Evolutionary conservation across 208 protist genomes (phyloP).

Genomic region (Trypanosoma cruzi): DNA sequence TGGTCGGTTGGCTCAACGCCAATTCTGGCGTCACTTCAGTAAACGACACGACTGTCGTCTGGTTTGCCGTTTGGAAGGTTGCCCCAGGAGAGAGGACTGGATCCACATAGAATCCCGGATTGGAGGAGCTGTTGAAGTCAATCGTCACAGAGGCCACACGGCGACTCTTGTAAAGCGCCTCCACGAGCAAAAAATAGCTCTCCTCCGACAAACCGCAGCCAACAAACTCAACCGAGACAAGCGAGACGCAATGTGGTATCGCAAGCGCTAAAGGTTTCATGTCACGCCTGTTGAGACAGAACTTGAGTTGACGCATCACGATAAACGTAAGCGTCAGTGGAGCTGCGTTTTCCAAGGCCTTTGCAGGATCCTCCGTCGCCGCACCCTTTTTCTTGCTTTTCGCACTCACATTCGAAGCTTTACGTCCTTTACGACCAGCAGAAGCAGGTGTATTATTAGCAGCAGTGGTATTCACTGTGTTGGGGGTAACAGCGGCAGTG

Average conservation of each 20-base stretch:
- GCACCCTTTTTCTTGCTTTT: constrained; percentile 12
- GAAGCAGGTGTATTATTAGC: background rate
- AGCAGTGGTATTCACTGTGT: background rate
- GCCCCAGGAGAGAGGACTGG: constrained; percentile 20
- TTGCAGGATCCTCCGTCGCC: background rate
- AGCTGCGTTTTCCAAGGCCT: background rate
- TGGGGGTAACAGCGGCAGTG: background rate
- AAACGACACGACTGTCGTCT: background rate
- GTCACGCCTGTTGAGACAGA: constrained; percentile 89
- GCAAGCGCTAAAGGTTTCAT: constrained; percentile 78
- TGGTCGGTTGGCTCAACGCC: background rate
- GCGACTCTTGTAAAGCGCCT: constrained; percentile 78
- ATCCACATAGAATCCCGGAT: constrained; percentile 50
- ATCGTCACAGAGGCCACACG: constrained; percentile 59
- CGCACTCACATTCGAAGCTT: background rate
- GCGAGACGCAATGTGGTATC: constrained; percentile 81
- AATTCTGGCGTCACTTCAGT: background rate
- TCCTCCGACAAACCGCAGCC: constrained; percentile 80
- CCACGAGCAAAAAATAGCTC: constrained; percentile 83
- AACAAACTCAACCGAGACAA: constrained; percentile 76
- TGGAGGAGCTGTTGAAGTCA: constrained; percentile 77
- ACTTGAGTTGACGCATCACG: constrained; percentile 65
- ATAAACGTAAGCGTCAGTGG: constrained; percentile 57
- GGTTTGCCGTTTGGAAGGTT: background rate
- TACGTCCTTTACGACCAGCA: constrained; percentile 9